Percentiles rank a stretch among this genome's conserved stretches.
Conservation (phyloP, 1,284 basidiomycete genomes). For the Ceratobasidium sp. region DNA sequence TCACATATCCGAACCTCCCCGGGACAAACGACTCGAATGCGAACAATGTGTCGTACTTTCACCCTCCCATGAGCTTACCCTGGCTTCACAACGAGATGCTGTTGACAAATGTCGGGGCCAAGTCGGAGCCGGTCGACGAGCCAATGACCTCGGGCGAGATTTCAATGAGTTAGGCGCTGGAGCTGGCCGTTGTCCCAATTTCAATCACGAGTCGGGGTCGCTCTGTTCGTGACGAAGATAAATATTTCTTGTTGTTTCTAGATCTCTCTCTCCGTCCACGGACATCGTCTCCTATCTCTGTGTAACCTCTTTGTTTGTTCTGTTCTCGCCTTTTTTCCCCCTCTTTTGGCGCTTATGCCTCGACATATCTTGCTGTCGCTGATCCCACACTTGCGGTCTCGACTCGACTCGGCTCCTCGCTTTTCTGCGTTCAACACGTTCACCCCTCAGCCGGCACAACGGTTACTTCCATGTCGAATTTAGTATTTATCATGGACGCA, state of each 20-base stretch:
- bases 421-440: conserved; percentile 38
- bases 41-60: conserved; percentile 58
- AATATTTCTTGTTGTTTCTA: conserved; percentile 30
- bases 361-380: conserved; percentile 31
- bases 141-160: conserved; percentile 39
- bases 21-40: conserved; percentile 15
- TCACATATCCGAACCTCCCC: conserved; percentile 54
- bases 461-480: conserved; percentile 4
- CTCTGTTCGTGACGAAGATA: conserved; percentile 20
- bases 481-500: conserved; percentile 26
- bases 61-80: conserved; percentile 53
- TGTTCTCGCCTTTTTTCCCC: background rate
- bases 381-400: conserved; percentile 30
- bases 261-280: conserved; percentile 32
- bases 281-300: conserved; percentile 18
- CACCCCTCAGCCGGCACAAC: conserved; percentile 1
- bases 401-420: conserved; percentile 20
- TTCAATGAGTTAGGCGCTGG: conserved; percentile 23
- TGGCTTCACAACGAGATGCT: conserved; percentile 33
- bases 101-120: conserved; percentile 37
- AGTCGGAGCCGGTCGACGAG: conserved; percentile 39
- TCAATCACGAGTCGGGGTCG: conserved; percentile 3
- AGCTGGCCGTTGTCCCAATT: background rate
- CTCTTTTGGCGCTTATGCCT: conserved; percentile 13
- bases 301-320: conserved; percentile 4